Evolutionary conservation across 225 moss, liverwort and hornwort genomes (phyloP), one percentile per base, ranked within the genome.

Genomic region (Physcomitrium patens): DNA sequence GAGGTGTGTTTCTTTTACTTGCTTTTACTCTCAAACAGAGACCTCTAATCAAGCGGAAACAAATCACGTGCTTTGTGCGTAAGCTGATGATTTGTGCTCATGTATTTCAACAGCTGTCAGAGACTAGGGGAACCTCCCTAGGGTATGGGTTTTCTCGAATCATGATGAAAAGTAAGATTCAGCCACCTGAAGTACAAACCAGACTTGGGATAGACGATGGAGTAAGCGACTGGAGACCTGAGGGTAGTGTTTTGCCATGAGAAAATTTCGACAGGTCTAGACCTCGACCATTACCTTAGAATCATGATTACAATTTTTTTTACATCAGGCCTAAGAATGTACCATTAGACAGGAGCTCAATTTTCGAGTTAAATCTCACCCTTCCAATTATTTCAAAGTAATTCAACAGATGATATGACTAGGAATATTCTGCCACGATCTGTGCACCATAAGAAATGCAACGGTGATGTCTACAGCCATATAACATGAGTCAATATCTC

Each of bases 111-210:
- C 91, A 95, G 95, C 84, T 95, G 18, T 91, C 92, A 26, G 91
- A 90, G 65, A 84, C 75, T 12, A 85, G 92, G 75, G 92, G 95
- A 69, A 92, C 95, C 46, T 95, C 95, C 68, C 80, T 95, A 19
- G 95, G 95, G 26, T 95, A 93, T 27, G 95, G 95, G 60, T 95
- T 95, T 69, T 92, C 92, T 31, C 87, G 90, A 54, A 75, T 92
- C 18, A 89, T 92, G 77, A 78, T 72, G 60, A 92, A 85, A 60
- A 86, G 82, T 45, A 81, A 91, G 80, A 69, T 72, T 56, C 90
- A 77, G n/a, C 46, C 76, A 78, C 54, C 48, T 65, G 85, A 79
- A 37, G 65, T 76, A 69, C 73, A 66, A 59, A 55, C 24, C 24
- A 82, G 74, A 55, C 60, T 69, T 54, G 69, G 73, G 12, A 67